Conservation (phyloP, 108 stramenopile species). For the Cyclostephanos invisitatus region DNA sequence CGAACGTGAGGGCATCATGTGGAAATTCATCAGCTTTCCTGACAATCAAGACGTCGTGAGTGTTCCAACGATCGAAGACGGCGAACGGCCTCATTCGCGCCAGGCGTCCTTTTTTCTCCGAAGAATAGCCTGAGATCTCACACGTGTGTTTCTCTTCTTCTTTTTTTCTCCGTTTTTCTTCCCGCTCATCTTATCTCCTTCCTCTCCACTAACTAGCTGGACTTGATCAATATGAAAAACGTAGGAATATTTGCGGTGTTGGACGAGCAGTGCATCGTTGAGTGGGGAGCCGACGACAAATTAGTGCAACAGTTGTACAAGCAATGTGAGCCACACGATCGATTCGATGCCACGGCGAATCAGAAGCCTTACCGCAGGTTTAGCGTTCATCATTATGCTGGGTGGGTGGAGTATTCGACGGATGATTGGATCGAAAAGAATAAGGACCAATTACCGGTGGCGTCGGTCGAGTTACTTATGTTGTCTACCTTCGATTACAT, state of each 20-base stretch:
- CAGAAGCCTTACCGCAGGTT: conserved; percentile 74
- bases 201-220: conserved; percentile 42
- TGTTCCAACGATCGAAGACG: neutral
- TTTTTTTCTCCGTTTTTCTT: neutral
- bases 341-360: conserved; percentile 56
- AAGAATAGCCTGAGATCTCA: neutral
- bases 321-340: conserved; percentile 61
- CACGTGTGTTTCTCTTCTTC: neutral
- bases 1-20: conserved; percentile 89
- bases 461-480: conserved; percentile 68
- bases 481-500: conserved; percentile 67
- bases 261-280: conserved; percentile 96
- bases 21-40: conserved; percentile 86
- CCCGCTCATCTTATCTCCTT: neutral
- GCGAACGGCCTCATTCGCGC: too few species aligned
- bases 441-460: conserved; percentile 82
- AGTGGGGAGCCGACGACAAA: conserved; percentile 84
- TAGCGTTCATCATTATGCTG: conserved; percentile 95
- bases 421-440: conserved; percentile 87
- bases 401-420: conserved; percentile 88
- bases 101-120: too few species aligned
- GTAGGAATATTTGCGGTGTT: conserved; percentile 90
- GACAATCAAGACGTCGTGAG: conserved; percentile 87
- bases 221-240: conserved; percentile 90
- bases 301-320: conserved; percentile 76